Conservation (phyloP, 345 rosid species). For the Lumnitzera littorea region DNA sequence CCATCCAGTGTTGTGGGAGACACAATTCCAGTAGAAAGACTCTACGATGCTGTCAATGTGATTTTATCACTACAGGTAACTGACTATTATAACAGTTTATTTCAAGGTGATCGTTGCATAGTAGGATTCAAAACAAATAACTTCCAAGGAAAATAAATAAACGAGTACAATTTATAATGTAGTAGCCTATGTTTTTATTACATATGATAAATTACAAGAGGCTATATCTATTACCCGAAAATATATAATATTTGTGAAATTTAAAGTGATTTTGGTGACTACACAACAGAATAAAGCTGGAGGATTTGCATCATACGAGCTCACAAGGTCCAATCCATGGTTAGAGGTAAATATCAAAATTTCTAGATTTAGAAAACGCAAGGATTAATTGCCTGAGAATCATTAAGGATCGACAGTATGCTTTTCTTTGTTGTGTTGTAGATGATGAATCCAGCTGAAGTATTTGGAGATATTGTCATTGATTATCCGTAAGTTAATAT, state of each 20-base stretch:
- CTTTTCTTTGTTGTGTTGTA: slow-evolving; percentile 7
- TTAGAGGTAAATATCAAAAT: slow-evolving; percentile 38
- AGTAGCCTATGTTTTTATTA: too few relatives aligned
- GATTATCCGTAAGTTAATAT: slow-evolving; percentile 52
- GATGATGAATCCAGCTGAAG: slow-evolving; percentile 65
- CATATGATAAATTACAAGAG: too few relatives aligned
- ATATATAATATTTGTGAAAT: background rate
- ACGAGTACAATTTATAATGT: too few relatives aligned
- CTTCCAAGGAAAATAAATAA: too few relatives aligned
- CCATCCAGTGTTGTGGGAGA: slow-evolving; percentile 38
- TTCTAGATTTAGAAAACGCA: background rate
- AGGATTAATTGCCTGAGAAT: background rate
- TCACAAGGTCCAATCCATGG: slow-evolving; percentile 60
- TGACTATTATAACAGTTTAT: background rate
- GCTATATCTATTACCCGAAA: too few relatives aligned
- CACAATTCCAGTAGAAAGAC: slow-evolving; percentile 21
- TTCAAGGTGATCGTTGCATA: too few relatives aligned
- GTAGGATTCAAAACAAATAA: too few relatives aligned
- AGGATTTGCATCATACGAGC: slow-evolving; percentile 77
- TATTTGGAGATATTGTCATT: slow-evolving; percentile 58
- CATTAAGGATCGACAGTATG: background rate
- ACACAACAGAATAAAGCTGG: slow-evolving; percentile 45
- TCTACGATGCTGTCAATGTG: slow-evolving; percentile 47
- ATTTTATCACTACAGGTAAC: slow-evolving; percentile 57
- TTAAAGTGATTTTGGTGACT: background rate